These are phyloP conservation scores for Berberis thunbergii DNA, from an alignment of 164 flowering plant species.

Conservation along the genomic window DNA sequence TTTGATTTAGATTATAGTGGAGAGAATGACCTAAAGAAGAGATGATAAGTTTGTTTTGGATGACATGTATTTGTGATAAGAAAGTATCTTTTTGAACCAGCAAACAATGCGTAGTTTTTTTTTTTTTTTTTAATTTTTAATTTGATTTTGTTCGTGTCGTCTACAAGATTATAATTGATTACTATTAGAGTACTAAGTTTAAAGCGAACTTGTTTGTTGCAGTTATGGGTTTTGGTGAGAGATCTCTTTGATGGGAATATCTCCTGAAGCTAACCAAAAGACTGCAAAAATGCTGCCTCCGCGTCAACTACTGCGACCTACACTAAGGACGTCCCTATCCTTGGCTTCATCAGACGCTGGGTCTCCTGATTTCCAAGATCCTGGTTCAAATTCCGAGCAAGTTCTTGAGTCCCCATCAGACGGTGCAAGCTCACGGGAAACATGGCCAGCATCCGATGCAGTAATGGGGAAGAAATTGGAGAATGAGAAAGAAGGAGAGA, in stretches of 20 bases:
- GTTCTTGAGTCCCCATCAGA: conserved; percentile 80
- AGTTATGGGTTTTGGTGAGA: conserved; percentile 4
- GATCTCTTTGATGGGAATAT: conserved; percentile 15
- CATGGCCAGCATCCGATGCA: conserved; percentile 65
- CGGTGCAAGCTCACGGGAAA: conserved; percentile 92
- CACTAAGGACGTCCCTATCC: conserved; percentile 28
- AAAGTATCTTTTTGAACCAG: too few relatives aligned
- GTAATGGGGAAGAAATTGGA: conserved; percentile 43
- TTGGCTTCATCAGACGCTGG: conserved; percentile 22
- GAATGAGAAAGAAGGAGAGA: conserved; percentile 53
- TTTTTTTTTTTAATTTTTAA: too few relatives aligned
- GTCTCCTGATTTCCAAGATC: conserved; percentile 39
- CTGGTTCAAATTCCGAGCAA: conserved; percentile 55
- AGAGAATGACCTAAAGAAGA: too few relatives aligned
- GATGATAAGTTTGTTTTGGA: too few relatives aligned
- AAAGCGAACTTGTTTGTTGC: not conserved
- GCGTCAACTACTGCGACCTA: conserved; percentile 24
- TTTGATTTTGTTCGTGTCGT: too few relatives aligned
- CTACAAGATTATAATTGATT: not conserved
- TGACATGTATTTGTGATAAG: too few relatives aligned
- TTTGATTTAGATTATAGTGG: too few relatives aligned
- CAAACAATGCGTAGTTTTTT: too few relatives aligned
- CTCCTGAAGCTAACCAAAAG: conserved; percentile 17
- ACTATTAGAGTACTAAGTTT: not conserved
- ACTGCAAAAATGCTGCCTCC: conserved; percentile 26